Percentiles rank a stretch among this genome's conserved stretches.
Evolutionary conservation across 2,329 filamentous ascomycete genomes (phyloP).

Genomic region (Nothomitra cinnamomea): DNA sequence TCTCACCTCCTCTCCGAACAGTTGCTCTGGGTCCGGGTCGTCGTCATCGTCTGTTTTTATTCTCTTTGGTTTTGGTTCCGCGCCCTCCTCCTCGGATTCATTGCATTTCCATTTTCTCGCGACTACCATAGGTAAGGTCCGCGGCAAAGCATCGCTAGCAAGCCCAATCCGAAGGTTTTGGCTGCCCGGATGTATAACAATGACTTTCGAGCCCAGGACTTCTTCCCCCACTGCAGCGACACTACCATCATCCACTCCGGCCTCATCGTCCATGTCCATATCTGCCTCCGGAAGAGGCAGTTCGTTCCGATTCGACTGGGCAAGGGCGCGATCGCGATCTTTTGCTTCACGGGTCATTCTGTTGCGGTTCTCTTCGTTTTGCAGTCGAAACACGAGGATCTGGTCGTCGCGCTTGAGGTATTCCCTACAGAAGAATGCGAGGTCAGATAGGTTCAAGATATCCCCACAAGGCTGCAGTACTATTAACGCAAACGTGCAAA

Average conservation of each 20-base stretch:
- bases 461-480: neutral
- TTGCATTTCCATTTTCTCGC: slow-evolving; percentile 61
- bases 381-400: slow-evolving; percentile 71
- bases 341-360: slow-evolving; percentile 72
- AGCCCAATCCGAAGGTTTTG: slow-evolving; percentile 90
- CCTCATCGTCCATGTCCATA: slow-evolving; percentile 21
- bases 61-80: slow-evolving; percentile 57
- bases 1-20: slow-evolving; percentile 68
- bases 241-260: slow-evolving; percentile 29
- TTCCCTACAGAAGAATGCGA: slow-evolving; percentile 39
- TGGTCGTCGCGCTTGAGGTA: slow-evolving; percentile 98
- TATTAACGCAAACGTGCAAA: neutral
- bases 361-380: slow-evolving; percentile 73
- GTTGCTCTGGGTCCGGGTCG: slow-evolving; percentile 50
- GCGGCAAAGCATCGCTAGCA: slow-evolving; percentile 88
- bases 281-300: slow-evolving; percentile 33
- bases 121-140: slow-evolving; percentile 84
- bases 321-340: slow-evolving; percentile 71
- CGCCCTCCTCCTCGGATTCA: slow-evolving; percentile 69
- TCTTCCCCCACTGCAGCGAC: slow-evolving; percentile 40
- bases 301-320: slow-evolving; percentile 54
- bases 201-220: slow-evolving; percentile 69
- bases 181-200: slow-evolving; percentile 88
- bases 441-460: slow-evolving; percentile 10
- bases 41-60: slow-evolving; percentile 44